phyloP scores from a whole-genome alignment of 768 basidiomycete genomes.

The Boletus vermiculosoides region DNA sequence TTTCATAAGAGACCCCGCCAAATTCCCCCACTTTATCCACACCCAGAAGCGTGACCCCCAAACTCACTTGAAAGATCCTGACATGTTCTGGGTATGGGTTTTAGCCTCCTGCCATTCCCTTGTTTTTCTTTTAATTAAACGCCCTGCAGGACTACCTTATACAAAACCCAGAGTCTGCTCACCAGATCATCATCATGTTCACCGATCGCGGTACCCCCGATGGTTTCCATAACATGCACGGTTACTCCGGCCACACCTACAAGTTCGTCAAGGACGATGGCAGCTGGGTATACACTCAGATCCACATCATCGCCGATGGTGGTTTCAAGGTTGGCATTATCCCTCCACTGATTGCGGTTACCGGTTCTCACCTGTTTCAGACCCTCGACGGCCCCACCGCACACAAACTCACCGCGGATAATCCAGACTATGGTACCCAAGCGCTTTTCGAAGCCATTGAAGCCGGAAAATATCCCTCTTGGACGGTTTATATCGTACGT shows the following conservation, averaged over 20 bases:
- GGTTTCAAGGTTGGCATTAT: conserved; percentile 67
- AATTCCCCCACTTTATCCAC: conserved; percentile 95
- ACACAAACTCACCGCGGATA: conserved; percentile 60
- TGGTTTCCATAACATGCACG: conserved; percentile 85
- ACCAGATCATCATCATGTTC: conserved; percentile 87
- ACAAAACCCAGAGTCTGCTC: conserved; percentile 86
- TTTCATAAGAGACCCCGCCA: conserved; percentile 83
- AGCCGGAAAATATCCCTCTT: conserved; percentile 73
- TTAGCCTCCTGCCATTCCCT: neutral
- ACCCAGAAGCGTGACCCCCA: conserved; percentile 90
- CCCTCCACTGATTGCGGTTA: neutral
- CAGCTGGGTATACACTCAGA: conserved; percentile 81
- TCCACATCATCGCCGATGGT: conserved; percentile 74
- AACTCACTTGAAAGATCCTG: conserved; percentile 85
- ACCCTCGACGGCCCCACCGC: conserved; percentile 72
- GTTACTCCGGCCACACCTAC: conserved; percentile 91
- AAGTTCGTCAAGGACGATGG: conserved; percentile 86
- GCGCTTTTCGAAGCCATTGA: conserved; percentile 82
- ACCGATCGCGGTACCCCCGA: conserved; percentile 95
- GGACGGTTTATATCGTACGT: conserved; percentile 83
- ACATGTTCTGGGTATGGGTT: conserved; percentile 73
- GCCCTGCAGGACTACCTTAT: conserved; percentile 75
- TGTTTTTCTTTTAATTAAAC: neutral
- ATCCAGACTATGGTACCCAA: conserved; percentile 84
- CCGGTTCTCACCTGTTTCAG: conserved; percentile 34